A percentile compares a stretch with the other conserved stretches of the same genome.
phyloP scores from a whole-genome alignment of 169 alveolate genomes.

The Plasmodium cynomolgi region DNA sequence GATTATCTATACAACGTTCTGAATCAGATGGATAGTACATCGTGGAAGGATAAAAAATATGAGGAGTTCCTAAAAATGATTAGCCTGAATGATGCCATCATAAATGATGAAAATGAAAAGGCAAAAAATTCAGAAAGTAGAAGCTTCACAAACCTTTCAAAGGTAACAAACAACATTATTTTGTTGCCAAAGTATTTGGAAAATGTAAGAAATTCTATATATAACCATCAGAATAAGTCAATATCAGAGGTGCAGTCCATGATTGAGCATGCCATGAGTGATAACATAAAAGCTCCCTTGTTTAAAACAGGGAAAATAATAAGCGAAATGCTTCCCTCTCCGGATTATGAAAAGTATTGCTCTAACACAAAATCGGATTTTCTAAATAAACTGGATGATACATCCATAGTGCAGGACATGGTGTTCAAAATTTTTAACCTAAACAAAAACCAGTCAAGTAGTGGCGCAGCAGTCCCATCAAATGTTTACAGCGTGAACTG shows the following conservation, averaged over 20 bases:
- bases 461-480: background rate
- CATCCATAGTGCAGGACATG: slow-evolving; percentile 57
- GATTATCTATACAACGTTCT: slow-evolving; percentile 59
- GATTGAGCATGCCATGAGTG: slow-evolving; percentile 72
- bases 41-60: slow-evolving; percentile 73
- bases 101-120: slow-evolving; percentile 44
- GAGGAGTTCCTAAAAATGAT: slow-evolving; percentile 67
- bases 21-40: slow-evolving; percentile 72
- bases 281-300: slow-evolving; percentile 52
- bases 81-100: slow-evolving; percentile 68
- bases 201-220: slow-evolving; percentile 70
- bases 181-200: slow-evolving; percentile 72
- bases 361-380: background rate
- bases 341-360: slow-evolving; percentile 71
- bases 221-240: slow-evolving; percentile 72
- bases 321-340: slow-evolving; percentile 75
- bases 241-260: slow-evolving; percentile 52
- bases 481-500: slow-evolving; percentile 29
- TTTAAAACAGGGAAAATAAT: slow-evolving; percentile 74
- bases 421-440: slow-evolving; percentile 63
- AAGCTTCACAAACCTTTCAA: slow-evolving; percentile 44
- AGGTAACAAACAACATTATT: slow-evolving; percentile 52
- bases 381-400: slow-evolving; percentile 33
- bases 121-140: slow-evolving; percentile 16
- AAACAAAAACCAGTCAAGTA: background rate